A percentile compares a stretch with the other conserved stretches of the same genome.
Conservation (phyloP, 768 basidiomycete genomes). For the Leucogyrophana mollusca region DNA sequence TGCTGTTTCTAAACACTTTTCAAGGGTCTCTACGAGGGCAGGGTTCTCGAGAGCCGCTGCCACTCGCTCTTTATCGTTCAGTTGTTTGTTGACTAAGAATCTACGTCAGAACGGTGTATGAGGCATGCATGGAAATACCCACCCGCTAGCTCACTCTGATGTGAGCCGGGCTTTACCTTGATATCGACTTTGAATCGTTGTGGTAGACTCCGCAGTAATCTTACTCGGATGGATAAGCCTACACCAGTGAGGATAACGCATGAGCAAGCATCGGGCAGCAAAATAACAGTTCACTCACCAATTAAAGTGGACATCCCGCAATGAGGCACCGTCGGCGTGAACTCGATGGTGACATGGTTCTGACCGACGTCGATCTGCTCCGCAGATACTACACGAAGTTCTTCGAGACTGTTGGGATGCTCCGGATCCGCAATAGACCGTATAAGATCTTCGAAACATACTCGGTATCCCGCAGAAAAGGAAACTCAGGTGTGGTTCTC, state of each 20-base stretch:
- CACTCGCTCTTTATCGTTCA: slow-evolving; percentile 98
- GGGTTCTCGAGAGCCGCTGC: slow-evolving; percentile 95
- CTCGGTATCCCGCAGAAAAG: slow-evolving; percentile 1
- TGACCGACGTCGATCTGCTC: slow-evolving; percentile 68
- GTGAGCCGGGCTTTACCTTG: slow-evolving; percentile 87
- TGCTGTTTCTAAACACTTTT: slow-evolving; percentile 62
- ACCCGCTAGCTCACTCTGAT: slow-evolving; percentile 93
- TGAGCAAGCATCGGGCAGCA: slow-evolving; percentile 2
- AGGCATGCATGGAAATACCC: slow-evolving; percentile 22
- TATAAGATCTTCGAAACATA: slow-evolving; percentile 68
- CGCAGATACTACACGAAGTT: slow-evolving; percentile 91
- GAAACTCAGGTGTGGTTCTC: slow-evolving; percentile 8
- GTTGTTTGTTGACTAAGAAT: slow-evolving; percentile 87
- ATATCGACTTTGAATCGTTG: slow-evolving; percentile 95
- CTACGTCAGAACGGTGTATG: not conserved
- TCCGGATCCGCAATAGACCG: slow-evolving; percentile 94
- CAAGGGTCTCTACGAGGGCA: slow-evolving; percentile 81
- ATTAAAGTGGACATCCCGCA: slow-evolving; percentile 98
- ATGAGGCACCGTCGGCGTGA: slow-evolving; percentile 97
- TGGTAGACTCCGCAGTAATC: slow-evolving; percentile 86
- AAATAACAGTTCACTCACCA: too few relatives aligned
- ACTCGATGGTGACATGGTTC: slow-evolving; percentile 83
- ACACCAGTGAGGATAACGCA: slow-evolving; percentile 6
- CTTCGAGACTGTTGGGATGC: slow-evolving; percentile 90
- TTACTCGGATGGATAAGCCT: slow-evolving; percentile 96